Evolutionary conservation across 2,329 filamentous ascomycete genomes (phyloP).

Genomic region (Allantophomopsis cytisporea): DNA sequence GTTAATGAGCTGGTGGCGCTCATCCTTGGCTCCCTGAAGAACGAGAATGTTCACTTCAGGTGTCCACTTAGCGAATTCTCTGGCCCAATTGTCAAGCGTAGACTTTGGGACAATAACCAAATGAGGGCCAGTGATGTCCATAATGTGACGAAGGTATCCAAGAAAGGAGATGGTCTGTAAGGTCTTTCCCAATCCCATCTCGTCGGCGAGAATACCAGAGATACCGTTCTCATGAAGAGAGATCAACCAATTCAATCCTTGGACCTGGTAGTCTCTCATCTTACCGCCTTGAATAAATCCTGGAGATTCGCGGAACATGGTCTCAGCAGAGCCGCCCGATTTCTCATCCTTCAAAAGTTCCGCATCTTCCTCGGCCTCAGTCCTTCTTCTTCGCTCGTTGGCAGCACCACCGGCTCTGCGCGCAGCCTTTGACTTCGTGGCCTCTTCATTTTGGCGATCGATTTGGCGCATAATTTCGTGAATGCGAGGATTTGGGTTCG

Average conservation of each 20-base stretch:
- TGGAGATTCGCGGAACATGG: slow-evolving; percentile 87
- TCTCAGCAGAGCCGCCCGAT: slow-evolving; percentile 71
- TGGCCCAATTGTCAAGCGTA: slow-evolving; percentile 95
- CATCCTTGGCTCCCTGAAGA: slow-evolving; percentile 88
- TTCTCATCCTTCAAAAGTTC: slow-evolving; percentile 82
- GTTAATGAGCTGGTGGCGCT: slow-evolving; percentile 77
- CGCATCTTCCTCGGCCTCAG: slow-evolving; percentile 94
- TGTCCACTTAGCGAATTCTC: slow-evolving; percentile 88
- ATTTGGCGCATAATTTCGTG: slow-evolving; percentile 90
- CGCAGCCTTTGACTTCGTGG: slow-evolving; percentile 56
- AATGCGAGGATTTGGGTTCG: slow-evolving; percentile 89
- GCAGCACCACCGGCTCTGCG: slow-evolving; percentile 75
- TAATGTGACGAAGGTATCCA: slow-evolving; percentile 84
- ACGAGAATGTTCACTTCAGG: slow-evolving; percentile 91
- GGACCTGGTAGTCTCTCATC: slow-evolving; percentile 95
- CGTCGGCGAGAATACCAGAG: slow-evolving; percentile 91
- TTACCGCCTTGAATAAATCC: slow-evolving; percentile 69
- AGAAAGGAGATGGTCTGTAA: slow-evolving; percentile 95
- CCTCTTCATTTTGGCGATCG: slow-evolving; percentile 78
- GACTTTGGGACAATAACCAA: slow-evolving; percentile 90
- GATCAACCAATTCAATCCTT: slow-evolving; percentile 93
- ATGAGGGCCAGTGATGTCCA: slow-evolving; percentile 82
- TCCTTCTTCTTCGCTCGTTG: slow-evolving; percentile 68
- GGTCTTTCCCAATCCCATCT: slow-evolving; percentile 98
- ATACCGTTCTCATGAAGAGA: slow-evolving; percentile 98